phyloP scores from a whole-genome alignment of 306 rosid species.

The Gynostemma pentaphyllum region DNA sequence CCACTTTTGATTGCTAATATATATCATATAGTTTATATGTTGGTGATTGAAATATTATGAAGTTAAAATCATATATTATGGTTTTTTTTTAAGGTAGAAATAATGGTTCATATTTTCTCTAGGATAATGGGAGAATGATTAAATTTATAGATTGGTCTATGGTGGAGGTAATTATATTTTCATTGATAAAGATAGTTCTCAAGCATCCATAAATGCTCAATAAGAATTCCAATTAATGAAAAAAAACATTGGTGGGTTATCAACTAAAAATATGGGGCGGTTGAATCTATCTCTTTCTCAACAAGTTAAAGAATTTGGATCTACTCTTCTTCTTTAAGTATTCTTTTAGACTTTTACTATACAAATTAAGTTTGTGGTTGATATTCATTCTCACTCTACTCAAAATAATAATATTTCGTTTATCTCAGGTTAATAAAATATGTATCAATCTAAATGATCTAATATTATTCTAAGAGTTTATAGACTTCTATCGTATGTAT shows the following conservation, averaged over 20 bases:
- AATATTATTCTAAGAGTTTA: no score
- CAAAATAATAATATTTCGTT: no score
- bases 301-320: neutral
- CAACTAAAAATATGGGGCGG: neutral
- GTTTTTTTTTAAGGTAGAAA: no score
- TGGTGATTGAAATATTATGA: neutral
- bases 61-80: no score
- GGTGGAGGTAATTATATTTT: conserved; percentile 2
- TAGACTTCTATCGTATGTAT: no score
- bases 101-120: no score
- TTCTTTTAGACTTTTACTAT: neutral
- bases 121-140: no score
- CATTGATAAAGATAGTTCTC: neutral
- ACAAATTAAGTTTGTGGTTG: neutral
- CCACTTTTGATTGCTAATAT: neutral
- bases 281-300: neutral
- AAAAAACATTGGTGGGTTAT: neutral
- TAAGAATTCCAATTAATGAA: neutral
- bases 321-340: neutral
- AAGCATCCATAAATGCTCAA: neutral
- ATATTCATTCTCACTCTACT: no score
- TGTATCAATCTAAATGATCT: no score
- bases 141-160: neutral
- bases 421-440: no score
- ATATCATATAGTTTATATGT: conserved; percentile 6